These are phyloP conservation scores for Astragalus membranaceus DNA, from an alignment of 306 rosid genomes.

Conservation along the genomic window DNA sequence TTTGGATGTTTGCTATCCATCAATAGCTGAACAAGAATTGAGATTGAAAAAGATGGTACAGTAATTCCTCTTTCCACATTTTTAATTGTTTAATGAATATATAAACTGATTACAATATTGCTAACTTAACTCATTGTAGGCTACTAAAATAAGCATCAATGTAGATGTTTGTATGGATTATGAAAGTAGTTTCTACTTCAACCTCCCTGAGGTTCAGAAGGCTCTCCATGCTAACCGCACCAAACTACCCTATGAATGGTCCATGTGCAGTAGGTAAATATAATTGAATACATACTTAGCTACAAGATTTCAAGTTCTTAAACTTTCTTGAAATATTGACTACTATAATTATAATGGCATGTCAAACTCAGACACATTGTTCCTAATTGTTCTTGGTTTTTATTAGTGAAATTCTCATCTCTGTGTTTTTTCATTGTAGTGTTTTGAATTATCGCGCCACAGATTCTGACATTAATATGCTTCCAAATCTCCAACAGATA, in stretches of 20 bases:
- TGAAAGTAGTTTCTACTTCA: constrained; percentile 60
- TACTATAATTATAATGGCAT: background rate
- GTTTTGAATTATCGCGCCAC: constrained; percentile 48
- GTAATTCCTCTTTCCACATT: background rate
- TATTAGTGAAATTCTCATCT: no score
- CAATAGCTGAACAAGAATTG: constrained; percentile 78
- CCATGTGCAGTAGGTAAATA: constrained; percentile 74
- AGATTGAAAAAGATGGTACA: constrained; percentile 60
- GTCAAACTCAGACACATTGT: background rate
- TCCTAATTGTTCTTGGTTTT: background rate
- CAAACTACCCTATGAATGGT: constrained; percentile 60
- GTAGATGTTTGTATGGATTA: constrained; percentile 72
- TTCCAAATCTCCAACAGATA: constrained; percentile 72
- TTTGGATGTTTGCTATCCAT: constrained; percentile 83
- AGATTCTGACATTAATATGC: constrained; percentile 60
- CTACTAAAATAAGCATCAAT: constrained; percentile 65
- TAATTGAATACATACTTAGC: background rate
- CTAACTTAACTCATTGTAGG: constrained; percentile 35
- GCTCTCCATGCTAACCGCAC: constrained; percentile 97
- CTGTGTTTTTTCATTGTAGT: constrained; percentile 24
- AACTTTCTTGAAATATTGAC: background rate
- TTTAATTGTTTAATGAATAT: background rate
- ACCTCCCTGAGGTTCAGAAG: constrained; percentile 82
- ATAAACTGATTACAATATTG: background rate
- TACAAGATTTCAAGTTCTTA: no score